Base-by-base conservation (phyloP, 2,329 filamentous ascomycete species). In the Parafenestella ontariensis region DNA sequence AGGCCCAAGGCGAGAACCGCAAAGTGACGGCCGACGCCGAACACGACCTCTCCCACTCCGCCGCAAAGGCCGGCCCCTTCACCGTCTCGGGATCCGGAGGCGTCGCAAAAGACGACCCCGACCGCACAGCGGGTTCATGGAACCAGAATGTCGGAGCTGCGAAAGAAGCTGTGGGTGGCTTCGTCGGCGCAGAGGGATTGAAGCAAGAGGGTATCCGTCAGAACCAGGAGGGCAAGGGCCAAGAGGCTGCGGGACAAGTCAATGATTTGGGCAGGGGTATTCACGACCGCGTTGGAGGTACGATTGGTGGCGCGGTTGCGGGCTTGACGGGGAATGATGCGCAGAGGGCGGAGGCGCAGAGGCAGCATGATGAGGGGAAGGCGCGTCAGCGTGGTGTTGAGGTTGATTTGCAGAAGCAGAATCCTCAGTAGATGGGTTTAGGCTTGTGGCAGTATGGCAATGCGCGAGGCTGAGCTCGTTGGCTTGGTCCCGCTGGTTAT, bases 121-220 rank as follows among this genome's bases (percentile, higher is more conserved):
- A 94, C 74, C 90, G 92, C 61, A 79, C 83, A 20, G 74, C 85
- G 17, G 93, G 94, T 39, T 83, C 83, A 17, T 96, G 89, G 87
- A 91, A 96, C 80, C 93, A 97, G 79, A 96, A 92, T 5, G 71
- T 93, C n/a, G 94, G 93, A 47, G 85, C 89, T 1, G 88, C 88
- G 39, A 97, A 97, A 81, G 91, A 97, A 74, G 81, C 87, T 4
- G 60, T 95, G 1, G 94, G 94, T 53, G 87, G 88, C 17, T 66
- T 94, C 5, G 63, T 94, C 23, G 94, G 93, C 56, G 87, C 85
- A 60, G 89, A 95, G 78, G 83, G 81, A 29, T 77, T 97, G 49
- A 94, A 93, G 81, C 82, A 86, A 43, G 73, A 87, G 21, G 94
- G 94, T 5, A 85, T 86, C 28, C 77, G 89, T 67, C 92, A 97